Evolutionary conservation across 352 stramenopile species (phyloP), one percentile per base, ranked within the genome.

Genomic region (Pythium aquatile): DNA sequence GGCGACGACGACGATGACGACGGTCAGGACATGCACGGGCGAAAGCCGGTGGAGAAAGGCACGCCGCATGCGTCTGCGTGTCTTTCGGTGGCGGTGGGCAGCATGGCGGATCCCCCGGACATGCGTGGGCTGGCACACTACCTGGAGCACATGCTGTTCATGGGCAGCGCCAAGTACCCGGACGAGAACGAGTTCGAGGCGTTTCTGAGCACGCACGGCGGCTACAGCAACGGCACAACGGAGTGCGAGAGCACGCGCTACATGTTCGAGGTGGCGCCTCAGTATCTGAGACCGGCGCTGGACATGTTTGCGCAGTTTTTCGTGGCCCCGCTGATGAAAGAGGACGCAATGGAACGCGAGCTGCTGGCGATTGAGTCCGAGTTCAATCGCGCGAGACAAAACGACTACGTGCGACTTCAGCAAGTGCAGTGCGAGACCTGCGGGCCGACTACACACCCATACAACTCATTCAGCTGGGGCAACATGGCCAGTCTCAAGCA

Each of bases 81-180:
- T 51, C 61, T 83, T 6, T 75, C 68, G 9, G 70, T 83, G 29
- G 70, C 57, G 6, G 75, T 83, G 0, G 75, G 75, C 20, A 79
- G 71, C 47, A 70, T 78, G 66, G 63, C 66, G 7, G 75, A 83
- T 30, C 75, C 75, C 14, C 46, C 20, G 1, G 30, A 72, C 26
- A 11, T 83, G 24, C 63, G 83, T 69, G 93, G 90, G 3, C 75
- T 96, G 29, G 90, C 90, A 20, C 93, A 98, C 70, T 98, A 97
- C 58, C 74, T 98, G 48, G 94, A 98, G 80, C 95, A 98, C 76
- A 98, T 98, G 95, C 81, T 98, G 17, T 98, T 98, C 70, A 97
- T 98, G 90, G 94, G 91, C 20, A 91, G 74, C 42, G 48, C 63
- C 29, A 94, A 94, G 58, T 97, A 93, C 72, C 89, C 88, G 13